Base-by-base conservation (phyloP, 2,329 filamentous ascomycete genomes). In the Ceratocystis colombiana region DNA sequence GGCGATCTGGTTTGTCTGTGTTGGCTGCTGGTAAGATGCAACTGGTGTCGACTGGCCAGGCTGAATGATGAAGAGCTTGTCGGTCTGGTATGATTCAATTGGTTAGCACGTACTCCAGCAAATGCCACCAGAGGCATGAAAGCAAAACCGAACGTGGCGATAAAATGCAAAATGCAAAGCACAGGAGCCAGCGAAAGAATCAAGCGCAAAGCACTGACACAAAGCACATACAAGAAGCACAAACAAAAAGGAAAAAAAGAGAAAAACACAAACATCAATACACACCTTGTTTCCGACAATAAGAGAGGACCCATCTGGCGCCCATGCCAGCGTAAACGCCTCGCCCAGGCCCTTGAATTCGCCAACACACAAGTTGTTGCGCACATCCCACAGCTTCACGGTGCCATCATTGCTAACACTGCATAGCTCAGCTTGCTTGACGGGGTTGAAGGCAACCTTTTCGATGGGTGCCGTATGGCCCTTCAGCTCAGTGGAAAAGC, bases 311-410 rank as follows among this genome's bases (percentile, higher is more conserved):
- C 89, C 89, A 71, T 88, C 83, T 0, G 89, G 88, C 41, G 82
- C 82, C 89, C 89, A 93, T 0, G 83, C 85, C 67, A 93, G 77
- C 10, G 85, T 88, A 70, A 89, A 86, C 2, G 88, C 84, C 69
- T 85, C 83, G 6, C 85, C 87, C 59, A 86, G 78, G 3, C 81
- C 82, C 70, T 83, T 85, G 48, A 89, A 80, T 73, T 89, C 86
- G 64, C 88, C 88, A 69, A 87, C 80, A 71, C 85, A 86, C 1
- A 82, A 80, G 72, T 88, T 89, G 67, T 82, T 87, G 71, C 88
- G 80, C 12, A 91, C 88, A 72, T 93, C 89, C 89, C 89, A 93
- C 71, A 93, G 85, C 72, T 88, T 85, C 68, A 89, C 85, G 41
- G 86, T 82, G 1, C 89, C 89, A 72, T 93, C 89, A 57, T 79